Evolutionary conservation across 2,329 filamentous ascomycete genomes (phyloP), one percentile per base, ranked within the genome.

Genomic region (Neopestalotiopsis rosae): DNA sequence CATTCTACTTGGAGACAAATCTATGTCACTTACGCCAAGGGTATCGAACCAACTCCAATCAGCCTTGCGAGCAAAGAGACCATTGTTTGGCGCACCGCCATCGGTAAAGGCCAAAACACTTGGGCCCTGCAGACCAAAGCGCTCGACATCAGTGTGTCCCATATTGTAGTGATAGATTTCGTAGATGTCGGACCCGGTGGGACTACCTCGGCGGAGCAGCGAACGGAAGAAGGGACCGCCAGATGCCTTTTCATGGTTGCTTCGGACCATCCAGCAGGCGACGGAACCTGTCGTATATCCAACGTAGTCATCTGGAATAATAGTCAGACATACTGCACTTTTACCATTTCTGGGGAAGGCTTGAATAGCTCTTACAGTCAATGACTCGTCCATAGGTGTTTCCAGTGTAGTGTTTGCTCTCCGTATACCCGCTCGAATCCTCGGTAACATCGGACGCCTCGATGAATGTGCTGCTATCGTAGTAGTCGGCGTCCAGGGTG

Each of bases 141-240:
- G 76, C 77, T 82, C 79, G 4, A 77, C 72, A 67, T 83, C 81
- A 1, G 80, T 82, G 69, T 81, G 80, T 0, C 81, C 81, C 81
- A 82, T 72, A 70, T 79, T 81, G 73, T 83, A 83, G 68, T 82
- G 79, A 62, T 82, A 81, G 68, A 83, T 83, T 30, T 83, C 81
- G 70, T 82, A 83, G 17, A 83, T 73, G 67, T 83, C 81, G 17
- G 80, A 79, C 12, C 79, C 80, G 20, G 73, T 76, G 12, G 73
- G 72, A 67, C 74, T 74, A 40, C 79, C 80, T 20, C 80, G 79
- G 6, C 80, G 77, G n/a, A 82, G 72, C 20, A 82, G 75, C 38
- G 77, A 80, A 34, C 80, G 75, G 76, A 81, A 82, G 69, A 82
- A 82, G 1, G 81, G 80, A 0, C 78, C 78, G 4, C 78, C 78